Evolutionary conservation across 176 grass and related monocot genomes (phyloP), one percentile per base, ranked within the genome.

Genomic region (Ensete glaucum): DNA sequence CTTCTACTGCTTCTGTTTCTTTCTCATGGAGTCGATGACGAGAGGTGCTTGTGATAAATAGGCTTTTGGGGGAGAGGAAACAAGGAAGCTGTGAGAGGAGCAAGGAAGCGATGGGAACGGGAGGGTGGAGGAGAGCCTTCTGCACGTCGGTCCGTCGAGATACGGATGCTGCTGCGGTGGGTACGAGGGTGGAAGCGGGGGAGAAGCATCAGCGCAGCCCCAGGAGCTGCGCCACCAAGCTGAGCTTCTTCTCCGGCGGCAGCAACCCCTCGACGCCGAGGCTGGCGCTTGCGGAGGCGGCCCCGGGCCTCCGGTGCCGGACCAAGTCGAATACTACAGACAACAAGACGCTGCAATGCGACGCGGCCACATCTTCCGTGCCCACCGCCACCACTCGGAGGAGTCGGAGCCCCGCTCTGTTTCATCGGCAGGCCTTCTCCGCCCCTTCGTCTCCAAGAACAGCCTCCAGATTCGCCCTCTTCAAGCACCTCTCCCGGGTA

Each of bases 401-500:
- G 67, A 70, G 48, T 70, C 67, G 67, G 64, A 52, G 82, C 26
- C n/a, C 82, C 71, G 79, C 83, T 67, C 80, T 91, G 82, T 52
- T 88, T 71, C 84, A 93, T 1, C 57, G 59, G 52, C 50, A 56
- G 86, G 82, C 86, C 19, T 82, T 81, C 10, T 94, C 88, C 15
- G 88, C 84, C 50, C 90, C 95, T 9, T 80, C 90, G 0, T 98
- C 95, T 19, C 90, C 95, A 65, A 84, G 95, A 85, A 87, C 95
- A 65, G 90, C 88, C 0, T 98, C 90, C 64, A 87, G 85, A 82
- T 99, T 99, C 78, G 88, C 85, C 27, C 88, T 94, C 53, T 78
- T 99, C 76, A 99, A 99, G 95, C 86, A 94, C 59, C 87, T 89
- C 5, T 71, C 82, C 23, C 83, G 88, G 90, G 90, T 92, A 65